A percentile compares a stretch with the other conserved stretches of the same genome.
These are phyloP conservation scores for Suillus clintonianus DNA, from an alignment of 768 basidiomycete species.

Conservation along the genomic window DNA sequence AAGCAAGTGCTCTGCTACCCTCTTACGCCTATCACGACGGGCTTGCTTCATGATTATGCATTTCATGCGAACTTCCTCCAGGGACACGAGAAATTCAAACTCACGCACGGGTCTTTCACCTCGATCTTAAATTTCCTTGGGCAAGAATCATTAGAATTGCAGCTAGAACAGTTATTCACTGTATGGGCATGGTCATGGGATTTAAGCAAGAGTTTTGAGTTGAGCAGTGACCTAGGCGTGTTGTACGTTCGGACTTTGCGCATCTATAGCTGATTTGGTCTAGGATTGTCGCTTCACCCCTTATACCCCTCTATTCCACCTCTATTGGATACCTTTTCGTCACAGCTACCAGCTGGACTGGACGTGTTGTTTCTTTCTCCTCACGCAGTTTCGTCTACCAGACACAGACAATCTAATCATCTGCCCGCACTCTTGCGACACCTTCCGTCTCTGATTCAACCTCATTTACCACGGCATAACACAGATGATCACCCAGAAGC, in stretches of 20 bases:
- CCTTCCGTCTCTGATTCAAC: slow-evolving; percentile 52
- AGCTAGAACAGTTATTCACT: slow-evolving; percentile 82
- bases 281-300: slow-evolving; percentile 69
- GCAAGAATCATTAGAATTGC: slow-evolving; percentile 69
- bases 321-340: slow-evolving; percentile 52
- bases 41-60: slow-evolving; percentile 70
- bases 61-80: slow-evolving; percentile 62
- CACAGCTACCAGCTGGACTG: slow-evolving; percentile 46
- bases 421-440: slow-evolving; percentile 57
- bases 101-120: slow-evolving; percentile 76
- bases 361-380: slow-evolving; percentile 54
- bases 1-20: slow-evolving; percentile 16
- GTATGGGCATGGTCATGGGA: slow-evolving; percentile 91
- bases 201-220: slow-evolving; percentile 55
- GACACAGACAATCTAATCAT: slow-evolving; percentile 45
- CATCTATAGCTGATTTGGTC: slow-evolving; percentile 2
- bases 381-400: slow-evolving; percentile 56
- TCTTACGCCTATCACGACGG: slow-evolving; percentile 73
- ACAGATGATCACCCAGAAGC: slow-evolving; percentile 10
- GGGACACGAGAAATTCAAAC: slow-evolving; percentile 86
- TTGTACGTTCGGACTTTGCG: not conserved
- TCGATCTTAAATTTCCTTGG: slow-evolving; percentile 64
- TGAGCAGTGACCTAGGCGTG: slow-evolving; percentile 59
- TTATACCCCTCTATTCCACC: slow-evolving; percentile 48
- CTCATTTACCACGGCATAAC: slow-evolving; percentile 7